Percentiles rank a stretch among this genome's conserved stretches.
These are phyloP conservation scores for Nakazawaea ishiwadae DNA, from an alignment of 805 yeast species.

Conservation along the genomic window DNA sequence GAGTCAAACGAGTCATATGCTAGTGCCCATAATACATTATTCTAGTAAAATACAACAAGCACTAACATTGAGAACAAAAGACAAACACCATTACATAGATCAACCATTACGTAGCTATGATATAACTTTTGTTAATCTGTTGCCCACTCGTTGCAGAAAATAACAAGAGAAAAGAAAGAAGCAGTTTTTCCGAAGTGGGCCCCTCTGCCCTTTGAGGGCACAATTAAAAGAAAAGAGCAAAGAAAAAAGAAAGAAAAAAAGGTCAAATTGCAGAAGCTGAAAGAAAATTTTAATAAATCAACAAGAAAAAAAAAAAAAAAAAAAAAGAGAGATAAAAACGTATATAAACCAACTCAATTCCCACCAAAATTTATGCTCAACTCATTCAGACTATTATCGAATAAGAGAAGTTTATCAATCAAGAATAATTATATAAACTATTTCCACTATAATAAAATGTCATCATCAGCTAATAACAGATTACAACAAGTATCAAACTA, in stretches of 20 bases:
- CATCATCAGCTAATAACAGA: conserved; percentile 9
- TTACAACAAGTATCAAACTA: conserved; percentile 12
- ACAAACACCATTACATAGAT: no score
- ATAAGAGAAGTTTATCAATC: no score
- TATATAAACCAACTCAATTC: not conserved
- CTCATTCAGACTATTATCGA: no score
- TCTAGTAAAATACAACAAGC: no score
- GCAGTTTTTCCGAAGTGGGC: not conserved
- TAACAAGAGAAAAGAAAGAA: not conserved
- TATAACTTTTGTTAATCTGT: not conserved
- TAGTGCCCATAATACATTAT: no score
- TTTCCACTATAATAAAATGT: conserved; percentile 7
- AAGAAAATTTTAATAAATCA: not conserved
- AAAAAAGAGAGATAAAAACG: not conserved
- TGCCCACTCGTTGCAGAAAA: no score
- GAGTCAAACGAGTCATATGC: no score
- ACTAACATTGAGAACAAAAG: no score
- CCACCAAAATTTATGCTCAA: no score
- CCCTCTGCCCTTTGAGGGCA: not conserved
- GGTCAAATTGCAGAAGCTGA: not conserved
- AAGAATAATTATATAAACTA: no score
- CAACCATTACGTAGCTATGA: not conserved
- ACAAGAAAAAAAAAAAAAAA: not conserved
- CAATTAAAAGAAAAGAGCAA: not conserved
- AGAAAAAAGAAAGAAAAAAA: not conserved